Evolutionary conservation across 805 yeast genomes (phyloP).

Genomic region (Sungouiozyma intestinalis): DNA sequence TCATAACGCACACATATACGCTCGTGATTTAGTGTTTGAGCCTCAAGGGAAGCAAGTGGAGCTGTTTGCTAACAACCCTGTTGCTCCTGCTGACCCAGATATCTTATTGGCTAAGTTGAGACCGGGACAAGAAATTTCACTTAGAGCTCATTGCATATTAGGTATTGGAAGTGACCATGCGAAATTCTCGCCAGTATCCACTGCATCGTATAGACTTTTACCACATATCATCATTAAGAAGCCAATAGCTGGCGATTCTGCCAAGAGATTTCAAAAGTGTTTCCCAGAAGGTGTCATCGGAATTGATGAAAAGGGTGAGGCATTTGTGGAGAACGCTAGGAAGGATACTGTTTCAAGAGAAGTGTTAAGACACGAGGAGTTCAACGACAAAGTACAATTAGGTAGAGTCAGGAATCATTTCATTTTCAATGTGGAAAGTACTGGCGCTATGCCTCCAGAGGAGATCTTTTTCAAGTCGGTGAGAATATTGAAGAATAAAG

Average conservation of each 20-base stretch:
- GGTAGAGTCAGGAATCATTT: conserved; percentile 91
- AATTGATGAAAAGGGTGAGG: conserved; percentile 54
- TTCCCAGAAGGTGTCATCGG: conserved; percentile 91
- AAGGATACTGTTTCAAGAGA: conserved; percentile 96
- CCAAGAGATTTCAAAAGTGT: conserved; percentile 72
- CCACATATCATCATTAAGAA: conserved; percentile 72
- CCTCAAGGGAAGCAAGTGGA: conserved; percentile 85
- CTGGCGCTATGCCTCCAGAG: conserved; percentile 96
- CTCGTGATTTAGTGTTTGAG: conserved; percentile 78
- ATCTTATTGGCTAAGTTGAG: conserved; percentile 84
- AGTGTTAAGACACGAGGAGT: conserved; percentile 87
- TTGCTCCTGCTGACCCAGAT: conserved; percentile 76
- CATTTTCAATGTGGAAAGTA: conserved; percentile 86
- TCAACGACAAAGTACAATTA: conserved; percentile 75
- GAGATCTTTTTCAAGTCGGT: conserved; percentile 90
- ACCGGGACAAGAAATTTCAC: conserved; percentile 92
- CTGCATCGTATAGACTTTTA: conserved; percentile 88
- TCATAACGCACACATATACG: conserved; percentile 78
- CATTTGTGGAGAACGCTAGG: conserved; percentile 80
- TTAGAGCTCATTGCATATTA: conserved; percentile 80
- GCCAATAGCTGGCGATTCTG: conserved; percentile 69
- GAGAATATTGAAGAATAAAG: conserved; percentile 75
- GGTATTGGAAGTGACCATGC: conserved; percentile 96
- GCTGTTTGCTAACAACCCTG: conserved; percentile 53
- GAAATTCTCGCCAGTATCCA: conserved; percentile 92